Percentiles rank a stretch among this genome's conserved stretches.
Conservation (phyloP, 1,284 basidiomycete species). For the Trichosporon sp. region DNA sequence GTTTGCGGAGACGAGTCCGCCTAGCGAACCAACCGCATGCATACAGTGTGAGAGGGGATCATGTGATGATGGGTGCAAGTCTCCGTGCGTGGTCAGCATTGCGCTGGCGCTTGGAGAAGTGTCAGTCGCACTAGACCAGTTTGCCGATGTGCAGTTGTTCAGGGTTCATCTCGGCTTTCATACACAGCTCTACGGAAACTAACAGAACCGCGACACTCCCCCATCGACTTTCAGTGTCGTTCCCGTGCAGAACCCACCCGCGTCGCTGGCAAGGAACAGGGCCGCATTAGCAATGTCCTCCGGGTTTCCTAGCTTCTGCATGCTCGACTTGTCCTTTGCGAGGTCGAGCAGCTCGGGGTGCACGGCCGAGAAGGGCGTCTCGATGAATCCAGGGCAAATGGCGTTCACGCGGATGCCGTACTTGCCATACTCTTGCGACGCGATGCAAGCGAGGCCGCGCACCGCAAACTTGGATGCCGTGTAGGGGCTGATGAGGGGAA, state of each 20-base stretch:
- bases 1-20: background rate
- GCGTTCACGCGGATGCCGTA: slow-evolving; percentile 42
- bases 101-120: background rate
- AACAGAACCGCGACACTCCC: slow-evolving; percentile 23
- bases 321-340: slow-evolving; percentile 27
- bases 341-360: slow-evolving; percentile 26
- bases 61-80: background rate
- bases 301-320: slow-evolving; percentile 37
- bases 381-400: slow-evolving; percentile 37
- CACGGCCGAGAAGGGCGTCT: slow-evolving; percentile 31
- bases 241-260: slow-evolving; percentile 36
- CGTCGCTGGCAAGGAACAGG: slow-evolving; percentile 38
- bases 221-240: slow-evolving; percentile 41
- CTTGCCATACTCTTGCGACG: slow-evolving; percentile 40
- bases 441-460: slow-evolving; percentile 37
- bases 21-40: background rate
- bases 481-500: slow-evolving; percentile 43
- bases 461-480: slow-evolving; percentile 43
- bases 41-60: no score
- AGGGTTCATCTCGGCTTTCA: slow-evolving; percentile 2
- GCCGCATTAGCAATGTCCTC: slow-evolving; percentile 40
- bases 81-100: background rate
- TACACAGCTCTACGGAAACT: background rate
- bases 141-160: background rate
- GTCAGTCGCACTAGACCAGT: background rate